phyloP scores from a whole-genome alignment of 1,284 basidiomycete genomes.

The Trichosporon ovoides region DNA sequence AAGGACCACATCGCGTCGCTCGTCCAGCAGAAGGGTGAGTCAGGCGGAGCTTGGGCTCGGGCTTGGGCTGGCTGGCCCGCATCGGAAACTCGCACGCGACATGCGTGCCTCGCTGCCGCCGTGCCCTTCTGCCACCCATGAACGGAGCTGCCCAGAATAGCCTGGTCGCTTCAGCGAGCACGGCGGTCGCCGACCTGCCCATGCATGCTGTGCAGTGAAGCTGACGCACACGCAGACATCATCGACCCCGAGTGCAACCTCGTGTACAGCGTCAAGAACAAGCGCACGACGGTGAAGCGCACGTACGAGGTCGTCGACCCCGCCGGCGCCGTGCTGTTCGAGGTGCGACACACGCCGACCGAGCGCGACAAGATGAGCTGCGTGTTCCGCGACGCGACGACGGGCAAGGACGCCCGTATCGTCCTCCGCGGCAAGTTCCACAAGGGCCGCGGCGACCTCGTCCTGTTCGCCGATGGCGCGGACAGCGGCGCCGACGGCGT shows the following conservation, averaged over 20 bases:
- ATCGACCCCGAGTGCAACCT: slow-evolving; percentile 1
- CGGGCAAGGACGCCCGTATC: background rate
- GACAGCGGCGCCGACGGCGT: background rate
- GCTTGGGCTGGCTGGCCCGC: too few relatives aligned
- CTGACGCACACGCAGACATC: background rate
- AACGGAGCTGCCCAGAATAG: background rate
- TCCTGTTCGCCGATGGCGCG: background rate
- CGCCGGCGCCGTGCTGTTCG: background rate
- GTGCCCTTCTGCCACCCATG: background rate
- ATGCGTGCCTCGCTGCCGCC: background rate
- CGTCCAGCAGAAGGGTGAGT: slow-evolving; percentile 3
- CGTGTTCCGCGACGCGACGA: background rate
- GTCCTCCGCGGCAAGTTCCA: background rate
- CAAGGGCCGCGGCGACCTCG: background rate
- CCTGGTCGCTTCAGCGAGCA: too few relatives aligned
- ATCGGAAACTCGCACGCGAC: too few relatives aligned
- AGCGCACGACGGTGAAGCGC: slow-evolving; percentile 1
- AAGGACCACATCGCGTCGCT: slow-evolving; percentile 1
- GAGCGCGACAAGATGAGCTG: slow-evolving; percentile 1
- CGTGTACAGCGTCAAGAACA: slow-evolving; percentile 4
- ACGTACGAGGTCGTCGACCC: background rate
- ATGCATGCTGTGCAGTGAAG: too few relatives aligned
- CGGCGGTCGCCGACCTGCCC: too few relatives aligned
- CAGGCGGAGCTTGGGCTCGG: background rate
- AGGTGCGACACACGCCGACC: background rate